These are phyloP conservation scores for Rhipidocladum racemiflorum DNA, from an alignment of 176 grass and related monocot species.

Conservation along the genomic window DNA sequence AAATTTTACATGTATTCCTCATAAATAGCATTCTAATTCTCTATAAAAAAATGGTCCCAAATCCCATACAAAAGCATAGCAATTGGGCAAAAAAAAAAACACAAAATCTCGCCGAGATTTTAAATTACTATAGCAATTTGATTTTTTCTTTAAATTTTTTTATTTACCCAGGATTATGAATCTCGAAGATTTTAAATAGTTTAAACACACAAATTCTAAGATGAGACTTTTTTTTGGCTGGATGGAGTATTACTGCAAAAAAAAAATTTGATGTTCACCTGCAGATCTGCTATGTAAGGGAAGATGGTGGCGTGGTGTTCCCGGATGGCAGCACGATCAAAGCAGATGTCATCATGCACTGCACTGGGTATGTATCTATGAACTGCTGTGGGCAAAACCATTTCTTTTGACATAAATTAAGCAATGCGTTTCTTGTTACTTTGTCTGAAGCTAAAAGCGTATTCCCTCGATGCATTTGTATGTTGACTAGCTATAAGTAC, in stretches of 20 bases:
- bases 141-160: no score
- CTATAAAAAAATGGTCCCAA: no score
- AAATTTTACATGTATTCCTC: no score
- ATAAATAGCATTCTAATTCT: no score
- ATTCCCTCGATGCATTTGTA: not conserved
- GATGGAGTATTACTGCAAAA: not conserved
- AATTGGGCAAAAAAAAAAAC: no score
- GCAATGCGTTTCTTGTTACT: not conserved
- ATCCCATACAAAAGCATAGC: no score
- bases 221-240: constrained; percentile 19
- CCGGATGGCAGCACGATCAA: constrained; percentile 52
- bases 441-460: constrained; percentile 12
- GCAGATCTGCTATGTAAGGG: constrained; percentile 52
- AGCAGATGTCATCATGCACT: constrained; percentile 73
- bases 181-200: no score
- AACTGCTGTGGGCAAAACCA: not conserved
- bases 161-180: no score
- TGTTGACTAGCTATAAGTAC: constrained; percentile 56
- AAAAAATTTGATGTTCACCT: not conserved
- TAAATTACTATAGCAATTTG: no score
- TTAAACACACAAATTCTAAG: no score
- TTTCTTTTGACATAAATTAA: not conserved
- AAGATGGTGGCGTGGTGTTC: constrained; percentile 63
- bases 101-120: no score
- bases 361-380: constrained; percentile 52